phyloP scores from a whole-genome alignment of 371 early-diverging fungal species.

The Zopfochytrium polystomum region DNA sequence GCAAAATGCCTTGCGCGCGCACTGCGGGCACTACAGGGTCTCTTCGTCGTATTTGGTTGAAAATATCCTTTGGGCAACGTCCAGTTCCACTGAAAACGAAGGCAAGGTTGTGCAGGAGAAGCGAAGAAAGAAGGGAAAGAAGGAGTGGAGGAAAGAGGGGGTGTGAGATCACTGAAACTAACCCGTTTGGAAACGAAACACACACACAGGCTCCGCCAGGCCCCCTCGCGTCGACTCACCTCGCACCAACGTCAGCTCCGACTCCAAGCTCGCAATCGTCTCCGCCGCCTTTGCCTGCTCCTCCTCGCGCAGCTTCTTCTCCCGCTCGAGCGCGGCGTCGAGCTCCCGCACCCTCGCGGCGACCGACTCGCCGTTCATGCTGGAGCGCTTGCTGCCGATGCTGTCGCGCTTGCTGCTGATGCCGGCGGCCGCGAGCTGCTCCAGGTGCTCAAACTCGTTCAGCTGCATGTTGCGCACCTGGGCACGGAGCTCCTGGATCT shows the following conservation, averaged over 20 bases:
- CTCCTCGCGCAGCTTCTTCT: slow-evolving; percentile 7
- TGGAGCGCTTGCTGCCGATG: slow-evolving; percentile 1
- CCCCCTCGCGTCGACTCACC: no score
- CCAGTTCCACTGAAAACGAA: no score
- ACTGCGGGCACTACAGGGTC: no score
- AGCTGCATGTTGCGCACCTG: slow-evolving; percentile 16
- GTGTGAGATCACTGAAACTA: no score
- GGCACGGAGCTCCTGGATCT: slow-evolving; percentile 21
- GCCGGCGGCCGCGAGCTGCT: slow-evolving; percentile 16
- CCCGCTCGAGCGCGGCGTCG: slow-evolving; percentile 11
- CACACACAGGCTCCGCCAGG: no score
- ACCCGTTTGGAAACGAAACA: no score
- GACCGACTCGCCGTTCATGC: slow-evolving; percentile 1
- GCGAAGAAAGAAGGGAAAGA: no score
- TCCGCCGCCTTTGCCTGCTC: slow-evolving; percentile 11
- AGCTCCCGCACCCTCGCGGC: slow-evolving; percentile 8
- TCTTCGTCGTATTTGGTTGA: no score
- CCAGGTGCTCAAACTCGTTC: slow-evolving; percentile 29
- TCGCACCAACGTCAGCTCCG: slow-evolving; percentile 11
- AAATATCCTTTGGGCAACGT: no score
- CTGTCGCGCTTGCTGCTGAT: background rate
- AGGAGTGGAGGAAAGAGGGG: no score
- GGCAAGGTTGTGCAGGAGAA: no score
- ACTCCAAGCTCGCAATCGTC: slow-evolving; percentile 15
- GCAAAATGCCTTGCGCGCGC: no score